A percentile compares a stretch with the other conserved stretches of the same genome.
Evolutionary conservation across 495 filamentous ascomycete genomes (phyloP).

Genomic region (Penicillium subrubescens): DNA sequence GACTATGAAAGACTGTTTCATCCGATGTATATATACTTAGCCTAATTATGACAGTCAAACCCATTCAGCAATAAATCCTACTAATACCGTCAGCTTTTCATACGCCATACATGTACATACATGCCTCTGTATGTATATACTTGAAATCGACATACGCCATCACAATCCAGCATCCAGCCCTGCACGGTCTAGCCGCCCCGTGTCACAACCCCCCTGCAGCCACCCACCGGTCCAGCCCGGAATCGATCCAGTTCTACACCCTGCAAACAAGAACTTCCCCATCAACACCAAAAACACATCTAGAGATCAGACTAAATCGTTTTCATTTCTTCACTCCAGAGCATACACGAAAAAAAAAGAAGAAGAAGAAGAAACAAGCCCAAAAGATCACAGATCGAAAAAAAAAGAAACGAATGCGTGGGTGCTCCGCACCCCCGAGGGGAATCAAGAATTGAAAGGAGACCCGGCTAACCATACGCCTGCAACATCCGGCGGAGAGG

Average conservation of each 20-base stretch:
- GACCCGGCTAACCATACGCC: slow-evolving; percentile 16
- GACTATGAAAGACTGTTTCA: no score
- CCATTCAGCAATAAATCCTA: no score
- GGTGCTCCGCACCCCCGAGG: slow-evolving; percentile 10
- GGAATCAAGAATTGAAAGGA: slow-evolving; percentile 17
- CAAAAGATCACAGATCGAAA: not conserved
- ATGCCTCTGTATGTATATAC: not conserved
- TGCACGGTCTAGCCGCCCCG: not conserved
- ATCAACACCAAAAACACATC: not conserved
- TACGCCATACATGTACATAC: not conserved
- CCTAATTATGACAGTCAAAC: no score
- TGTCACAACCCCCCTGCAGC: not conserved
- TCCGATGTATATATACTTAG: no score
- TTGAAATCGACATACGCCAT: not conserved
- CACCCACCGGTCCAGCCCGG: not conserved
- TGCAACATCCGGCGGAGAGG: slow-evolving; percentile 8
- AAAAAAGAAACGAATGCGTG: slow-evolving; percentile 14
- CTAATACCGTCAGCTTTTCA: not conserved
- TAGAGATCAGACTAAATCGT: slow-evolving; percentile 6
- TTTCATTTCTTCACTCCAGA: slow-evolving; percentile 16
- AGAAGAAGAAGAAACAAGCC: not conserved
- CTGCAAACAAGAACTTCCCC: not conserved
- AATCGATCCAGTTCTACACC: not conserved
- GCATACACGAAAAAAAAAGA: not conserved
- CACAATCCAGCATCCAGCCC: not conserved